Evolutionary conservation across 148 eudicot genomes (phyloP), one percentile per base, ranked within the genome.

Genomic region (Selenicereus undatus): DNA sequence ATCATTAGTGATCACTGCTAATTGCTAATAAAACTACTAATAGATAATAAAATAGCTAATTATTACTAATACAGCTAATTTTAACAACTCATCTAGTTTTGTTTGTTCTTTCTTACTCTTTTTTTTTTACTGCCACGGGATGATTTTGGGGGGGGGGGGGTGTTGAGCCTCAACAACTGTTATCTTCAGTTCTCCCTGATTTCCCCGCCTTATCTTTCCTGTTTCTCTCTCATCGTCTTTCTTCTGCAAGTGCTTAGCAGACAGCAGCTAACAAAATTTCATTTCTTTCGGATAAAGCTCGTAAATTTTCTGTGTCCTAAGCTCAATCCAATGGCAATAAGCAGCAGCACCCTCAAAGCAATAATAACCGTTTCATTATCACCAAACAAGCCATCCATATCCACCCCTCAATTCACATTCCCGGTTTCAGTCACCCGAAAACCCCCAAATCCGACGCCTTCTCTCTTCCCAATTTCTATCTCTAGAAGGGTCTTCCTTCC

Each of bases 401-500:
- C 27, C 6, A 11, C 56, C 68, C 51, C 27, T 81, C 60, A 50
- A 56, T n/a, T 51, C 14, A 45, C 81, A 77, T 81, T 50, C 78
- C 81, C 86, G 32, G 48, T 62, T 20, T 71, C 74, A 71, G 21
- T 80, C 70, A 78, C 75, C 8, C 36, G 4, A 24, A 78, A 74
- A 26, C 72, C 54, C 70, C 21, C 75, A 30, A 60, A 39, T 8
- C 42, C 30, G 1, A 71, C 52, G 45, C 50, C 60, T 73, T 65
- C 77, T 7, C 70, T 70, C 65, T 74, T 77, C 20, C 39, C 79
- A n/a, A 30, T 52, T 27, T 70, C 88, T 27, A 69, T 87, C 58
- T 82, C 93, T 2, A 85, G 92, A 74, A 86, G 95, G 84, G 54
- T 82, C 12, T 72, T 91, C 78, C 65, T 88, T 18, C 88, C 93